Evolutionary conservation across 1,284 basidiomycete species (phyloP).

Genomic region (Ceraceosorus guamensis): DNA sequence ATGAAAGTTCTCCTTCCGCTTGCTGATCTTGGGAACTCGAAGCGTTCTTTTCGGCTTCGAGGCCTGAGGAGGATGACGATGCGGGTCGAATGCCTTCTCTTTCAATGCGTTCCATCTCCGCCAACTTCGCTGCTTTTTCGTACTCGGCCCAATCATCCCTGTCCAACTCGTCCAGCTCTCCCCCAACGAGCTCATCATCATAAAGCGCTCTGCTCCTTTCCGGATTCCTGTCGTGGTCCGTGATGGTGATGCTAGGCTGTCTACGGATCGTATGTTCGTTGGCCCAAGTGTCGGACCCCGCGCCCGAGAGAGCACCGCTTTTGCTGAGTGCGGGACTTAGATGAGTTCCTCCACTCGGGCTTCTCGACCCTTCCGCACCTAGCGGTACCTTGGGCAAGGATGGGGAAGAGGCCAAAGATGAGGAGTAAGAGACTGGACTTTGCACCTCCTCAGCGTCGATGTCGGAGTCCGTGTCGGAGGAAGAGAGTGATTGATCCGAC

Average conservation of each 20-base stretch:
- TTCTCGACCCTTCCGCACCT: too few species aligned
- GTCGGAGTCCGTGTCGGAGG: too few species aligned
- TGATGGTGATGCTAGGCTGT: neutral
- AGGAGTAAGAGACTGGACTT: too few species aligned
- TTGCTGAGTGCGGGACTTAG: neutral
- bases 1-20: constrained; percentile 17
- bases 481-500: too few species aligned
- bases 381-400: too few species aligned
- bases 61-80: too few species aligned
- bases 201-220: neutral
- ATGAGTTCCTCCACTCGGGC: neutral
- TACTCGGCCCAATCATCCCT: neutral
- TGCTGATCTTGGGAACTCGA: neutral
- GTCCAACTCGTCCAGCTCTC: neutral
- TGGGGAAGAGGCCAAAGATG: too few species aligned
- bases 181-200: neutral
- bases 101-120: too few species aligned
- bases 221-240: neutral
- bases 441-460: neutral
- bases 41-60: neutral
- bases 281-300: too few species aligned
- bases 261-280: neutral
- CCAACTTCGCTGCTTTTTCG: neutral
- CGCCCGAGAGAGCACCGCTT: neutral
- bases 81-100: too few species aligned